Percentiles rank a stretch among this genome's conserved stretches.
Conservation (phyloP, 345 rosid genomes). For the Iberis pinnata region DNA sequence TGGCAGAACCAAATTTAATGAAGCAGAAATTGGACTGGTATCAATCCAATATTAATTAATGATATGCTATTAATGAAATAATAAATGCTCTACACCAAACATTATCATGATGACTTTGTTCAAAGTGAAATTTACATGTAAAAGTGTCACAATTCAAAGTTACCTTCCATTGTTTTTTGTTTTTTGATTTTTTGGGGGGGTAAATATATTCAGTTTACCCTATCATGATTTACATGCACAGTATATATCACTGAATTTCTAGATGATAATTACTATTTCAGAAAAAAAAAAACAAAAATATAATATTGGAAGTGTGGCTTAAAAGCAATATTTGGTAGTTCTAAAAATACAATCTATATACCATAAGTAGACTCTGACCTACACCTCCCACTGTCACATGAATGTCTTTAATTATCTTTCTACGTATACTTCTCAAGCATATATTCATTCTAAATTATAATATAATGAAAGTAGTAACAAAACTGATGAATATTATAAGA, state of each 20-base stretch:
- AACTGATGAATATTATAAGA: no score
- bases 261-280: background rate
- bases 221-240: constrained; percentile 4
- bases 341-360: constrained; percentile 14
- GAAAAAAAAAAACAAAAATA: background rate
- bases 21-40: constrained; percentile 20
- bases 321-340: constrained; percentile 24
- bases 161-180: no score
- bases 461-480: constrained; percentile 1
- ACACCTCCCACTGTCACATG: constrained; percentile 26
- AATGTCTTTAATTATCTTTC: constrained; percentile 13
- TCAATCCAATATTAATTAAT: constrained; percentile 25
- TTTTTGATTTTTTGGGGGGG: no score
- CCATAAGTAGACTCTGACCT: constrained; percentile 22
- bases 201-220: constrained; percentile 20
- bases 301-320: constrained; percentile 13
- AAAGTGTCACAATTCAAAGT: no score
- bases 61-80: constrained; percentile 25
- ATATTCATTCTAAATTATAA: constrained; percentile 3
- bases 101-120: constrained; percentile 28
- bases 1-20: constrained; percentile 28
- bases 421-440: background rate
- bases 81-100: constrained; percentile 32
- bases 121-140: no score
- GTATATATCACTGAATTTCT: constrained; percentile 25